These are phyloP conservation scores for Bretziella fagacearum DNA, from an alignment of 2,329 filamentous ascomycete genomes.

Conservation along the genomic window DNA sequence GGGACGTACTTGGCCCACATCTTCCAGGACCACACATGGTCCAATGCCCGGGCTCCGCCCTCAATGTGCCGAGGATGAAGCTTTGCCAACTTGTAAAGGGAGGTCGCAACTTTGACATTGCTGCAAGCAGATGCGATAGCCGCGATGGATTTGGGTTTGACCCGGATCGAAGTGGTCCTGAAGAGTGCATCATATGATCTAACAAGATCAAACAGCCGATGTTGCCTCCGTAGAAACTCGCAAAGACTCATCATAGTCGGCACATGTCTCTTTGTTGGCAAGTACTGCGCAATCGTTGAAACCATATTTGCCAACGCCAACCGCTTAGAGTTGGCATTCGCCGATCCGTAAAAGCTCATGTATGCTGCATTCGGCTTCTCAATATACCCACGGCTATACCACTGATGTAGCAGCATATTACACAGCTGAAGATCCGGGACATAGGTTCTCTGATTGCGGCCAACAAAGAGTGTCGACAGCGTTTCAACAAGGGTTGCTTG, in stretches of 20 bases:
- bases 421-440: slow-evolving; percentile 15
- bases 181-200: slow-evolving; percentile 14
- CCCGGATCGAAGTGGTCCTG: neutral
- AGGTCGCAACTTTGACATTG: slow-evolving; percentile 19
- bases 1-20: slow-evolving; percentile 22
- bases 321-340: neutral
- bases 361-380: neutral
- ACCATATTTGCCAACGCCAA: slow-evolving; percentile 10
- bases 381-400: slow-evolving; percentile 16
- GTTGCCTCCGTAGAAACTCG: slow-evolving; percentile 14
- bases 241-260: slow-evolving; percentile 15
- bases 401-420: slow-evolving; percentile 16
- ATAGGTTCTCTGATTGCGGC: neutral
- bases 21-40: slow-evolving; percentile 21
- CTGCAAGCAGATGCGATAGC: slow-evolving; percentile 15
- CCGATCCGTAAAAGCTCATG: neutral
- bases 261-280: slow-evolving; percentile 7
- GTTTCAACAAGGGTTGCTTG: slow-evolving; percentile 15
- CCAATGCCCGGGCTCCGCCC: slow-evolving; percentile 9
- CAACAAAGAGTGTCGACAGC: slow-evolving; percentile 13
- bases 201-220: slow-evolving; percentile 14
- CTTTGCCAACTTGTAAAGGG: slow-evolving; percentile 16
- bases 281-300: slow-evolving; percentile 6
- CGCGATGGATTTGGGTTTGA: slow-evolving; percentile 9
- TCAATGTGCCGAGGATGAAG: slow-evolving; percentile 6